phyloP scores from a whole-genome alignment of 768 basidiomycete genomes.

The Zangia roseola region DNA sequence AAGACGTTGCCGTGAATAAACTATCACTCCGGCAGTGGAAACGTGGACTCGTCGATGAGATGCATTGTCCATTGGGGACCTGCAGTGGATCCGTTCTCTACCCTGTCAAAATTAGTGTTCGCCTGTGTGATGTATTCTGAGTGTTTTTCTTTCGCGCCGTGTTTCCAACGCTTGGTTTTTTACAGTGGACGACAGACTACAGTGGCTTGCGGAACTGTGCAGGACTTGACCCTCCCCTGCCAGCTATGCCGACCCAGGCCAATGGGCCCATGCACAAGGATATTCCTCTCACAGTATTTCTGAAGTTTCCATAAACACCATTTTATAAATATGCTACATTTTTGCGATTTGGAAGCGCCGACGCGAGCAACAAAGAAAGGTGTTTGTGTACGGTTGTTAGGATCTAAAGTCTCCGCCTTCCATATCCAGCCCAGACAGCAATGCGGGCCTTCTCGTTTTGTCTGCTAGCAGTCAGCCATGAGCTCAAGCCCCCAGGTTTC shows the following conservation, averaged over 20 bases:
- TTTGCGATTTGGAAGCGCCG: too few relatives aligned
- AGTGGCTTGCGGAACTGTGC: too few relatives aligned
- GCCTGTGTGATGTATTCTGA: slow-evolving; percentile 36
- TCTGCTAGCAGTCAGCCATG: slow-evolving; percentile 6
- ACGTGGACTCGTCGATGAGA: slow-evolving; percentile 45
- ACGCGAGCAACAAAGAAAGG: too few relatives aligned
- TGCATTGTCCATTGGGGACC: slow-evolving; percentile 82
- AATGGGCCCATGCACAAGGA: too few relatives aligned
- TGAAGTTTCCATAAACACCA: too few relatives aligned
- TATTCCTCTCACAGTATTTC: too few relatives aligned
- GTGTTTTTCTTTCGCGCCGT: slow-evolving; percentile 17
- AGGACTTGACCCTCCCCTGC: too few relatives aligned
- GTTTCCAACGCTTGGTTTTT: slow-evolving; percentile 13
- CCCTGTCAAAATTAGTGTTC: slow-evolving; percentile 29
- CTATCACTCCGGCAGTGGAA: slow-evolving; percentile 28
- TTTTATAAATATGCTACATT: too few relatives aligned
- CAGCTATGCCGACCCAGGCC: too few relatives aligned
- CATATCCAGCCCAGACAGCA: not conserved
- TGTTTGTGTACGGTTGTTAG: slow-evolving; percentile 16
- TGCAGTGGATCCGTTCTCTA: slow-evolving; percentile 83
- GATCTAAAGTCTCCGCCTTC: not conserved
- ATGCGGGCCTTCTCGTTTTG: not conserved
- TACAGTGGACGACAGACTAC: slow-evolving; percentile 96
- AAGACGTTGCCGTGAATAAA: slow-evolving; percentile 27
- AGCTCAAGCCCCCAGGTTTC: slow-evolving; percentile 8